Conservation (phyloP, 768 basidiomycete species). For the Lactarius indigo region DNA sequence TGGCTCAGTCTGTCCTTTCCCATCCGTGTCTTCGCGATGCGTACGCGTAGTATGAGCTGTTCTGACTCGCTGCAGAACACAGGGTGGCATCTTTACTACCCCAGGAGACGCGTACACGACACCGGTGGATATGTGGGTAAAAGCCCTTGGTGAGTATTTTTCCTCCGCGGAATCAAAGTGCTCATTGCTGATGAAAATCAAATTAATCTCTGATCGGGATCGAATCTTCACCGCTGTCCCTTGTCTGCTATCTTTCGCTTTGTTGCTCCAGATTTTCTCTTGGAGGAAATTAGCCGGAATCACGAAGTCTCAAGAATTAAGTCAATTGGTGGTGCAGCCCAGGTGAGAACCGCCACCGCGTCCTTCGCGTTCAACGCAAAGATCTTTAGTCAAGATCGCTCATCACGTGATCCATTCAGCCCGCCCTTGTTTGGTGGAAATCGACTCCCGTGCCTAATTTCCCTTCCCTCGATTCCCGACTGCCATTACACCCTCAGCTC, state of each 20-base stretch:
- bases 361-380: background rate
- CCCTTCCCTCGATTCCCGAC: slow-evolving; percentile 65
- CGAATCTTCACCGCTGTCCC: background rate
- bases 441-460: slow-evolving; percentile 69
- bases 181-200: slow-evolving; percentile 51
- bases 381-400: slow-evolving; percentile 10
- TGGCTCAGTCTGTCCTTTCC: background rate
- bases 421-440: slow-evolving; percentile 87
- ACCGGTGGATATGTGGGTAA: slow-evolving; percentile 89
- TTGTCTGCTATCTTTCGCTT: background rate
- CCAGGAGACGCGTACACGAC: slow-evolving; percentile 85
- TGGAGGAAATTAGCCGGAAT: slow-evolving; percentile 69
- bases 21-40: background rate
- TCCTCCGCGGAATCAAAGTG: slow-evolving; percentile 24
- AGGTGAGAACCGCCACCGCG: slow-evolving; percentile 38
- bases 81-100: slow-evolving; percentile 82
- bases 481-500: slow-evolving; percentile 69
- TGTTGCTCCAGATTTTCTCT: slow-evolving; percentile 53
- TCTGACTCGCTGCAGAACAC: slow-evolving; percentile 50
- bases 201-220: slow-evolving; percentile 38
- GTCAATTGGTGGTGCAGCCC: slow-evolving; percentile 74
- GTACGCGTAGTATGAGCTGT: background rate
- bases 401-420: slow-evolving; percentile 34
- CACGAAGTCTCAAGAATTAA: slow-evolving; percentile 70
- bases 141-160: slow-evolving; percentile 65